Evolutionary conservation across 1,284 basidiomycete genomes (phyloP), one percentile per base, ranked within the genome.

Genomic region (Malassezia arunalokei): DNA sequence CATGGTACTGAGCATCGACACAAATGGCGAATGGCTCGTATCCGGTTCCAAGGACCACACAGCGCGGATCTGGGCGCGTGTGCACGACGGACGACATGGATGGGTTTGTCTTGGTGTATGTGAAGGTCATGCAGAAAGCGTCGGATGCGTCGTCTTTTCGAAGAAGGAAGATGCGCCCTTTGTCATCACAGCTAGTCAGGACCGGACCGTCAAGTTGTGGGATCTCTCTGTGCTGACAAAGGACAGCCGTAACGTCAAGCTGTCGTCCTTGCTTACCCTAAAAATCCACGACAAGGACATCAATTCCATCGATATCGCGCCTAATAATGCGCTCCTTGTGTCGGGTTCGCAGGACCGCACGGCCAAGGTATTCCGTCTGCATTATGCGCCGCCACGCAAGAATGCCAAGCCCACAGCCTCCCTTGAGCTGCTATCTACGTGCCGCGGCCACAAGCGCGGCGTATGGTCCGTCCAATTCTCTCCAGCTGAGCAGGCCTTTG

Each of bases 271-370:
- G 24, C 79, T 81, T n/a, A 98, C 94, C 3, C 81, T 86, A 49
- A 86, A 86, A 68, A 87, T 90, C 11, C 92, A 98, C 74, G 94
- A 98, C 51, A 98, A 96, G 76, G 94, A 98, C 75, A 96, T 99
- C 76, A 99, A 99, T 75, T 82, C 90, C 43, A 79, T 98, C 38
- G 94, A 96, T 73, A 78, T 98, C 24, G 79, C 92, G 12, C 90
- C 90, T 3, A 90, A 95, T 71, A 87, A 95, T 74, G 79, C 79
- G 51, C 76, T 92, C 57, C 80, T 98, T 40, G 90, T 84, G 15
- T 92, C 91, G 1, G 94, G 89, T 15, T 95, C 90, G 14, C 94
- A 98, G 74, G 94, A 99, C 74, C 84, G 85, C 56, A 88, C 88
- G 7, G 88, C 87, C 52, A 96, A 95, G 71, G 76, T 99, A 8